phyloP scores from a whole-genome alignment of 2,329 filamentous ascomycete genomes.

The Phoma sp. region DNA sequence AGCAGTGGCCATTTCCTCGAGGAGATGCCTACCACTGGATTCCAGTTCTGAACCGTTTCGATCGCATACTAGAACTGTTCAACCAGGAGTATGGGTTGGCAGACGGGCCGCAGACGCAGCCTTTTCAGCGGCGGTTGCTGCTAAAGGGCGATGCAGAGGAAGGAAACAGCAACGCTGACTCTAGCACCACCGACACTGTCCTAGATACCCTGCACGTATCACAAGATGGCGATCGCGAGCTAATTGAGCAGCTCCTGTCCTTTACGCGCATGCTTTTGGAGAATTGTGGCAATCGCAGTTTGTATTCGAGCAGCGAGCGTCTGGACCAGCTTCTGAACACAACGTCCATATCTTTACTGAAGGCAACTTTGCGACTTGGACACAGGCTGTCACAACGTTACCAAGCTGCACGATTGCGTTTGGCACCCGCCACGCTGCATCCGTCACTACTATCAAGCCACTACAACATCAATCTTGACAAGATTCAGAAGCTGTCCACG shows the following conservation, averaged over 20 bases:
- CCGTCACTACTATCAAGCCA: constrained; percentile 80
- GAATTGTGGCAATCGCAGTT: constrained; percentile 94
- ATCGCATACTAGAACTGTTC: constrained; percentile 82
- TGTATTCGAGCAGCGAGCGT: constrained; percentile 92
- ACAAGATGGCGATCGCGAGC: constrained; percentile 76
- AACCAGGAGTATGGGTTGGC: constrained; percentile 80
- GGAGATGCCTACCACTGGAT: constrained; percentile 99
- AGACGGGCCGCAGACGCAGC: constrained; percentile 77
- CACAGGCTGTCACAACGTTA: constrained; percentile 91
- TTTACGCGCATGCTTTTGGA: constrained; percentile 90
- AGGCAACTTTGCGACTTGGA: constrained; percentile 77
- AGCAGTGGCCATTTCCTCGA: constrained; percentile 91
- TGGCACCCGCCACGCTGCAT: constrained; percentile 69
- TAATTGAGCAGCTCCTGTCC: constrained; percentile 78
- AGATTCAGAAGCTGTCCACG: constrained; percentile 80
- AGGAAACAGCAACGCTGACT: constrained; percentile 27
- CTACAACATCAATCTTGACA: constrained; percentile 75
- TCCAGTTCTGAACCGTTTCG: constrained; percentile 88
- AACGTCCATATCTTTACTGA: constrained; percentile 78
- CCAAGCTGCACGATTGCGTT: constrained; percentile 82
- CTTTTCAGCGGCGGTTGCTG: constrained; percentile 73
- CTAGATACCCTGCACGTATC: constrained; percentile 65
- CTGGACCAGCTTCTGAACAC: constrained; percentile 89
- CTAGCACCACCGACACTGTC: constrained; percentile 56
- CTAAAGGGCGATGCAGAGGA: constrained; percentile 63